Evolutionary conservation across 2,329 filamentous ascomycete species (phyloP), one percentile per base, ranked within the genome.

Genomic region (Neofusicoccum sp.): DNA sequence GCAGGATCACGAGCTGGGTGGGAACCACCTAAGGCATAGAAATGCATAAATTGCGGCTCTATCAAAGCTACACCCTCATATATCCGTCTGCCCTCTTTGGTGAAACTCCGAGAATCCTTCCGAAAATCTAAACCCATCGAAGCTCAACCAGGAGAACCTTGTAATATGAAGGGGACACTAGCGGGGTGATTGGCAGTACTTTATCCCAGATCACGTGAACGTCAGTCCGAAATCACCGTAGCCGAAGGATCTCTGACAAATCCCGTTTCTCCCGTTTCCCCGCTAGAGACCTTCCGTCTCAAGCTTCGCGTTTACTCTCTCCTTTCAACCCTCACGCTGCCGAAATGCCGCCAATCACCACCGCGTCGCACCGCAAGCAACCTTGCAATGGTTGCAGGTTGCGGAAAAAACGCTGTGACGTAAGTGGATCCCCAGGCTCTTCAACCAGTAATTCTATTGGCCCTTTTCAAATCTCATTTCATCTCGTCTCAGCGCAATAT

Each of bases 361-460:
- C 65, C 4, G 63, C 71, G 8, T 65, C 66, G n/a, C 73, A 75
- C 62, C 65, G 72, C 52, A 75, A 75, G 62, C 72, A 72, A 62
- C 71, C 72, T 22, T 75, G 73, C 41, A 69, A 50, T 28, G 71
- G 67, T 52, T 75, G 73, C 44, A 64, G 73, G n/a, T 69, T 71
- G 29, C 71, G 72, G n/a, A 75, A 75, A 64, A 73, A 70, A 56
- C 66, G 70, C 63, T 74, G 73, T 64, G 70, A 73, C 64, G 73
- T 74, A 66, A 16, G 64, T 56, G 33, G 8, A 4, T 5, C 9
- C 9, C 39, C 16, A 16, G 11, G 6, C 22, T 33, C 6, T 12
- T 31, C 16, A 6, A n/a, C 4, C 6, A 34, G 8, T 12, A 11
- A 12, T 39, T 8, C 39, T 29, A 58, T 36, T 58, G 41, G 41